Evolutionary conservation across 768 basidiomycete species (phyloP), one percentile per base, ranked within the genome.

Genomic region (Tricholoma matsutake): DNA sequence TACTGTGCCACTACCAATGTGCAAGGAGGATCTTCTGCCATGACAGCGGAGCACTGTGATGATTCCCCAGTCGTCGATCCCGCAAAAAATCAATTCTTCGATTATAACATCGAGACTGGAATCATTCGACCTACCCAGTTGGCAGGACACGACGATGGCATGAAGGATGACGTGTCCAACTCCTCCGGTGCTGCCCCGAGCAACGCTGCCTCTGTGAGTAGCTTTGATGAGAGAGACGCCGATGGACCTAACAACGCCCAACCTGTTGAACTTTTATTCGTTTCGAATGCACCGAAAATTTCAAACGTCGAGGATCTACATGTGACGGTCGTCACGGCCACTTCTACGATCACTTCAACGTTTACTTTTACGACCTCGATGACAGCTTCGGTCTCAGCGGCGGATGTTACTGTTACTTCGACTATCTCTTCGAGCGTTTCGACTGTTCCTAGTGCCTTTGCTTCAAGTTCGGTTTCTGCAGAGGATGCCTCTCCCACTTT

Each of bases 41-140:
- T 91, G 68, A 79, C 77, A 5, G 77, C 83, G 69, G 70, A 78
- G 54, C 68, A 66, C 8, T 91, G 86, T 65, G 62, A 61, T 25
- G 62, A 65, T 55, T n/a, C 59, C 8, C 61, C 61, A 13, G 35
- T 18, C 56, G 11, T 53, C 57, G 47, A 53, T 55, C 35, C 45
- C 62, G 18, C 75, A 81, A 72, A 71, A 65, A 85, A 82, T 63
- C 89, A 92, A 69, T 64, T 75, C 4, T 92, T 91, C 70, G 71
- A 79, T 32, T 91, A 83, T 68, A 75, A 87, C 64, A 67, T 73
- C 13, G 61, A 58, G 0, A 81, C 79, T 10, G 81, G 83, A 6
- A 72, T 73, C 20, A 68, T 92, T 58, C 74, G 72, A 28, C 91
- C 90, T 3, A 81, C 84, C 65, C 83, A 82, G 78, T 68, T 69